Evolutionary conservation across 345 rosid species (phyloP).

Genomic region (Salix viminalis): DNA sequence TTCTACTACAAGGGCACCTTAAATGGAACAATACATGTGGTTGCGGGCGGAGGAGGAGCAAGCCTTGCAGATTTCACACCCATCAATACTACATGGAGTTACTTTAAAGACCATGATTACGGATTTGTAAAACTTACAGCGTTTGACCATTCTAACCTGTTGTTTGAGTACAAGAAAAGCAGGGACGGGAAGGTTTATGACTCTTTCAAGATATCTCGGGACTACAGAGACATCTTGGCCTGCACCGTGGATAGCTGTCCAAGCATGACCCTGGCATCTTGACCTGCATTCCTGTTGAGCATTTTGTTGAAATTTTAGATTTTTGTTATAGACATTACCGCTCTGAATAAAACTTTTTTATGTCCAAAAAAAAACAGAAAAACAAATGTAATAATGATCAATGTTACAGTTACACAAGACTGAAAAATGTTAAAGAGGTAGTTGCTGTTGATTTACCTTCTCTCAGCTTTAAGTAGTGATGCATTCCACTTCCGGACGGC

Average conservation of each 20-base stretch:
- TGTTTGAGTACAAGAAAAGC: constrained; percentile 70
- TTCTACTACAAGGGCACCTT: constrained; percentile 38
- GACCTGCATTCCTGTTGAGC: neutral
- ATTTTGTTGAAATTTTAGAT: neutral
- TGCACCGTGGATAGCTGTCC: constrained; percentile 58
- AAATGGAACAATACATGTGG: constrained; percentile 67
- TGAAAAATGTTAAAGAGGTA: neutral
- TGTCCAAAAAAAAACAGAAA: too few species aligned
- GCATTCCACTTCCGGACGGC: too few species aligned
- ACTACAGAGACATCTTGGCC: constrained; percentile 49
- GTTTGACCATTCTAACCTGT: constrained; percentile 45
- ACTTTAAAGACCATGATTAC: constrained; percentile 42
- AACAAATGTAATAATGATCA: neutral
- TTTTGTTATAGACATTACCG: neutral
- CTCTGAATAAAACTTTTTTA: neutral
- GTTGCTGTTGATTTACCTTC: neutral
- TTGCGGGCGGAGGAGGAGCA: constrained; percentile 79
- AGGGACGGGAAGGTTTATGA: constrained; percentile 63
- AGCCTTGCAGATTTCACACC: constrained; percentile 42
- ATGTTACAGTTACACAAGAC: neutral
- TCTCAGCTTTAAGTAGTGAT: too few species aligned
- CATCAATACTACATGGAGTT: constrained; percentile 50
- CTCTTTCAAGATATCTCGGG: constrained; percentile 50
- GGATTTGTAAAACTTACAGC: constrained; percentile 52
- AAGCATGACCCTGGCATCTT: constrained; percentile 50